Evolutionary conservation across 2,329 filamentous ascomycete genomes (phyloP).

Genomic region (Clonostachys sp.): DNA sequence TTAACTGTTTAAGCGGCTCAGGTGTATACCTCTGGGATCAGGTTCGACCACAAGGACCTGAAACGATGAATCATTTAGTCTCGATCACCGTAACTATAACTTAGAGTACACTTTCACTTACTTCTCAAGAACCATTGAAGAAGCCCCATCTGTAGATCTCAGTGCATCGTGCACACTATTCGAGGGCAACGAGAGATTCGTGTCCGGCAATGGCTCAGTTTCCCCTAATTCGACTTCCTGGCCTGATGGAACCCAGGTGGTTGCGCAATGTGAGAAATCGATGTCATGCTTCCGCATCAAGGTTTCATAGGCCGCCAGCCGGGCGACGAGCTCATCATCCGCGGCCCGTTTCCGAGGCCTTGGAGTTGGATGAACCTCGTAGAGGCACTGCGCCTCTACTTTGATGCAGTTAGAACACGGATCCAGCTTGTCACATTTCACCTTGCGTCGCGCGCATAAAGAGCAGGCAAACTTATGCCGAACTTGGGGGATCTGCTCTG

Average conservation of each 20-base stretch:
- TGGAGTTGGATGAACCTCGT: constrained; percentile 8
- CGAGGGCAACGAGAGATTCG: not conserved
- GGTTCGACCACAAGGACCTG: constrained; percentile 12
- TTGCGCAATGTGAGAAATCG: constrained; percentile 9
- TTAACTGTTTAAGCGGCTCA: too few relatives aligned
- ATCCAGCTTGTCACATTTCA: constrained; percentile 1
- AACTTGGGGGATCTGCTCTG: not conserved
- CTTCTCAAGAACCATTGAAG: too few relatives aligned
- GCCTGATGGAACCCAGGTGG: constrained; percentile 15
- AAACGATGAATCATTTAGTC: too few relatives aligned
- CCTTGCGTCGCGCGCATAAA: not conserved
- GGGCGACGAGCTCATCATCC: constrained; percentile 15
- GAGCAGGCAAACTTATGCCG: not conserved
- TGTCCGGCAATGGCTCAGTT: not conserved
- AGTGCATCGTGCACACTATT: too few relatives aligned
- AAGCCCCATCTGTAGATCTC: too few relatives aligned
- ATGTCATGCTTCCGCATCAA: constrained; percentile 17
- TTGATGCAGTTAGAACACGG: constrained; percentile 1
- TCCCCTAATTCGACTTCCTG: not conserved
- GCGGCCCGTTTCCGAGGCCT: constrained; percentile 16
- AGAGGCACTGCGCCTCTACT: constrained; percentile 11
- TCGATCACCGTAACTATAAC: too few relatives aligned
- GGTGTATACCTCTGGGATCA: constrained; percentile 1
- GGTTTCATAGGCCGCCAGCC: constrained; percentile 15
- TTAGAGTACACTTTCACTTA: too few relatives aligned